Evolutionary conservation across 169 alveolate genomes (phyloP), one percentile per base, ranked within the genome.

Genomic region (Plasmodium ovale): DNA sequence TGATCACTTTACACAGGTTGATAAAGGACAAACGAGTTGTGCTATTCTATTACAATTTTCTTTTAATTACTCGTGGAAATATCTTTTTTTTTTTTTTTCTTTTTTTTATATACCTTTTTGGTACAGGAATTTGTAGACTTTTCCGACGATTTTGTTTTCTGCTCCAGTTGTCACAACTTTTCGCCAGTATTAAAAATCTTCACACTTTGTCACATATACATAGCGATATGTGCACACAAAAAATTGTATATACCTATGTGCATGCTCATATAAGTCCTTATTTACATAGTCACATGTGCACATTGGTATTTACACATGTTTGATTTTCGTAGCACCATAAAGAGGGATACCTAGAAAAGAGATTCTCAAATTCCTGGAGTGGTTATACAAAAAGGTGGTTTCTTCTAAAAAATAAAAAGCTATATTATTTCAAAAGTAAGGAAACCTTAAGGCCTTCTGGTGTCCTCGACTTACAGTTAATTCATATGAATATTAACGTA

Each of bases 321-420:
- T n/a, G n/a, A 12, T 60, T 59, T 54, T 9, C 10, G 37, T 49
- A 73, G 87, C 16, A 73, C 49, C 44, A 58, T 49, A 73, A 73
- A 39, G 87, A 73, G 27, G 94, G 94, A n/a, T 91, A 59, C 67
- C 49, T 91, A 44, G 70, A 60, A 47, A 91, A 91, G n/a, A 27
- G 69, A 27, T 62, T 54, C 19, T 74, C 94, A 0, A 87, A 42
- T 62, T 35, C 87, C 3, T 58, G 74, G 64, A 69, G 68, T 35
- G 87, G 91, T 6, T 91, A 88, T 70, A 74, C 67, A 49, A 67
- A 53, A 49, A 71, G 94, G 0, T 91, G 94, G 94, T 91, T 91
- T 37, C 84, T 72, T 23, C 68, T 91, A 49, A 87, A 69, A 53
- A 92, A 91, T 56, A 91, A 87, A 39, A 69, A 92, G 14, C 49